Evolutionary conservation across 2,329 filamentous ascomycete species (phyloP).

Genomic region (Sarocladiaceae sp.): DNA sequence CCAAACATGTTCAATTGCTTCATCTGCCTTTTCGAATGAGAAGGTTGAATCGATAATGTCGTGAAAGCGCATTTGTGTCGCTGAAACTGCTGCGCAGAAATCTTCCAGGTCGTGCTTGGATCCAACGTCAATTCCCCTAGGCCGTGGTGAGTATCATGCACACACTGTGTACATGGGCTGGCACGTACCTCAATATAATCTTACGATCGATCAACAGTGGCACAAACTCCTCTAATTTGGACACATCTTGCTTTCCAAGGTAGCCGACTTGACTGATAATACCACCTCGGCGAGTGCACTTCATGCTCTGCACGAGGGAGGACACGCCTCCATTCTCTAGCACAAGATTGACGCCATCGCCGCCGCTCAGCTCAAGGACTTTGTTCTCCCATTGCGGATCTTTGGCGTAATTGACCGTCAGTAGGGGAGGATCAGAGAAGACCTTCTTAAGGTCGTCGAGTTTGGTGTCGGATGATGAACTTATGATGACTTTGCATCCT

Average conservation of each 20-base stretch:
- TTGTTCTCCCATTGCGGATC: constrained; percentile 27
- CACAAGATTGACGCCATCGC: constrained; percentile 29
- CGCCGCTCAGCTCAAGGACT: constrained; percentile 25
- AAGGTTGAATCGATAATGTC: constrained; percentile 34
- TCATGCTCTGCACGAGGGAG: constrained; percentile 33
- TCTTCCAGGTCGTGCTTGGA: constrained; percentile 36
- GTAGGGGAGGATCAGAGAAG: constrained; percentile 18
- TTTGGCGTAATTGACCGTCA: constrained; percentile 27
- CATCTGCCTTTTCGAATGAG: constrained; percentile 33
- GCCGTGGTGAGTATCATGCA: neutral
- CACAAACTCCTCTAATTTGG: constrained; percentile 28
- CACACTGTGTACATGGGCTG: neutral
- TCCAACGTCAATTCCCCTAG: constrained; percentile 34
- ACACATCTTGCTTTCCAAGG: constrained; percentile 25
- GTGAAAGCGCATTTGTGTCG: constrained; percentile 28
- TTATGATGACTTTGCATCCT: constrained; percentile 30
- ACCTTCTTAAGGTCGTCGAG: constrained; percentile 21
- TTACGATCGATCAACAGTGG: constrained; percentile 32
- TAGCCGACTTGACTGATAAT: constrained; percentile 39
- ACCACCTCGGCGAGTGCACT: constrained; percentile 35
- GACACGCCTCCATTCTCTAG: constrained; percentile 33
- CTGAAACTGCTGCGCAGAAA: constrained; percentile 28
- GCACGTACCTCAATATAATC: constrained; percentile 23
- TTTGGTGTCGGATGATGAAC: constrained; percentile 31
- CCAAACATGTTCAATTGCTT: constrained; percentile 36